Evolutionary conservation across 257 asterid species (phyloP).

Genomic region (Nicotiana attenuata): DNA sequence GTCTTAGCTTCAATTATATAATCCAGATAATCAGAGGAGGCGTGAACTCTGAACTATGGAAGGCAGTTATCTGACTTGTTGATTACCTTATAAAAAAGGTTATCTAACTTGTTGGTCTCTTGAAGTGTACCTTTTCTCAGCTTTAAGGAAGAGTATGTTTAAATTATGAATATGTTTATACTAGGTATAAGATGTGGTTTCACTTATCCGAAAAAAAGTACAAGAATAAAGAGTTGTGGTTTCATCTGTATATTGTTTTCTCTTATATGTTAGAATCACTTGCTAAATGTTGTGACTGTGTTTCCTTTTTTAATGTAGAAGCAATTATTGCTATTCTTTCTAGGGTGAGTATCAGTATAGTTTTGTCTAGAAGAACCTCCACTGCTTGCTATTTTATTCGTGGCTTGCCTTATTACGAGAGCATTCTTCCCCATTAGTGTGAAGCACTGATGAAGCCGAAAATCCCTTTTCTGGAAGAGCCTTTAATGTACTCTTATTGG

Average conservation of each 20-base stretch:
- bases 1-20: not conserved
- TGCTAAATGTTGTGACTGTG: not conserved
- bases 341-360: not conserved
- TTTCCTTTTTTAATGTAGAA: not conserved
- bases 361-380: not conserved
- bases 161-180: not conserved
- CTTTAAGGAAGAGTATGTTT: not conserved
- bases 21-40: slow-evolving; percentile 1
- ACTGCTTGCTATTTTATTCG: not conserved
- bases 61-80: not conserved
- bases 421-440: not conserved
- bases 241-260: not conserved
- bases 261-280: not conserved
- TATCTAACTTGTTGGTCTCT: not conserved
- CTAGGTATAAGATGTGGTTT: not conserved
- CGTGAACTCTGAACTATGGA: not conserved
- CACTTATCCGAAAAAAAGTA: not conserved
- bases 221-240: not conserved
- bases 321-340: not conserved
- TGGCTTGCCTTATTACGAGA: not conserved
- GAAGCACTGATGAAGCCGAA: no score
- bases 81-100: not conserved
- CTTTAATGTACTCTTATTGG: not conserved
- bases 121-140: not conserved
- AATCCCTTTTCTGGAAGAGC: no score